phyloP scores from a whole-genome alignment of 2,329 filamentous ascomycete species.

The Thielaviopsis populi region DNA sequence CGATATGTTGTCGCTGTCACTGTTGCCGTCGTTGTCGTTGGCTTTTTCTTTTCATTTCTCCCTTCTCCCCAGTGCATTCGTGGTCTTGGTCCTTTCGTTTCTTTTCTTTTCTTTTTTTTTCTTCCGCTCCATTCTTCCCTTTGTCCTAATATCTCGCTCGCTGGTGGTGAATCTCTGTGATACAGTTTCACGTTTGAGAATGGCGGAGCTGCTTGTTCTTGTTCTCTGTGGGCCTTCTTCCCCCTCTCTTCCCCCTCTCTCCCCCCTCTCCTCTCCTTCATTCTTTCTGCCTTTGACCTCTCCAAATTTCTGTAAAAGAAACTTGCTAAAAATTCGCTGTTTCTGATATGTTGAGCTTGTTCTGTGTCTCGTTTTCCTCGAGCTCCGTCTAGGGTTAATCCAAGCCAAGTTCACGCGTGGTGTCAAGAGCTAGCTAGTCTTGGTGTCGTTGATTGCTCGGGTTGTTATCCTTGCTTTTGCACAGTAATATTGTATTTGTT shows the following conservation, averaged over 20 bases:
- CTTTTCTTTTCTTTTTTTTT: not conserved
- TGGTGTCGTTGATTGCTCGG: not conserved
- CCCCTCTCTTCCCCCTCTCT: not conserved
- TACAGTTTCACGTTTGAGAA: not conserved
- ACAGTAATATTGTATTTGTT: conserved; percentile 1
- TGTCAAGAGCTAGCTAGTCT: not conserved
- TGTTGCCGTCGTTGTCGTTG: not conserved
- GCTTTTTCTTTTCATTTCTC: not conserved
- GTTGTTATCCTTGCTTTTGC: not conserved
- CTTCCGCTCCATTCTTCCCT: not conserved
- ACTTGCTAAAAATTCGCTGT: not conserved
- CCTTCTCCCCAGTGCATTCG: not conserved
- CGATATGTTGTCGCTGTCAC: not conserved
- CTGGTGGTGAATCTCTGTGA: not conserved
- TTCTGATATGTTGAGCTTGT: not conserved
- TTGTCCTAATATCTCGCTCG: not conserved
- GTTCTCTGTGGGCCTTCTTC: too few relatives aligned
- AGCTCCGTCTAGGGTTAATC: not conserved
- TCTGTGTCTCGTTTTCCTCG: not conserved
- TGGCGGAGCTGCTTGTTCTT: not conserved
- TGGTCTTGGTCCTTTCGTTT: not conserved
- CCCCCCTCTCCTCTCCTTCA: not conserved
- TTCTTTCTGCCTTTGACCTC: too few relatives aligned
- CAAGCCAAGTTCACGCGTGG: not conserved
- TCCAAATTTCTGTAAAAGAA: not conserved